Base-by-base conservation (phyloP, 2,329 filamentous ascomycete genomes). In the Trichoderma sp. region DNA sequence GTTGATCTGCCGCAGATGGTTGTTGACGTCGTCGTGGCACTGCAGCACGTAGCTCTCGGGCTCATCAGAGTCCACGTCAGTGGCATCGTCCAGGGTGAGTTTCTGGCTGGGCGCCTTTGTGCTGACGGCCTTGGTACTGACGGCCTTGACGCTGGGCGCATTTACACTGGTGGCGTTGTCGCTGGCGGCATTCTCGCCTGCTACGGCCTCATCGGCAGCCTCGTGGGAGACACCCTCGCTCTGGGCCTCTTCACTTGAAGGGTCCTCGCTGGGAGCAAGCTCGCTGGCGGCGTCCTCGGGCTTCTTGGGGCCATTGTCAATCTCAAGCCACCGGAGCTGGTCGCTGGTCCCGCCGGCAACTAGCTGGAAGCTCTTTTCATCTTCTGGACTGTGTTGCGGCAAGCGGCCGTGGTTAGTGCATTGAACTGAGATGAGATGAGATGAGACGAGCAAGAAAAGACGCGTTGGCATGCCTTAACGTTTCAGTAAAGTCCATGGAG, bases 311-410 rank as follows among this genome's bases (percentile, higher is more conserved):
- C 54, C 39, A 8, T 51, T 59, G 39, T 66, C 64, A 59, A 66
- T 66, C 28, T 66, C 64, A 46, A 66, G 64, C 64, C 64, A 66
- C 58, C 64, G 64, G 30, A 66, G 64, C 64, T 66, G 64, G 39
- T 66, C 64, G 39, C 64, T 59, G 64, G 64, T 59, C 52, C 54
- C 64, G 54, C 64, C 64, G 37, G 30, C 28, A 37, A 66, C 64
- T 55, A 66, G 11, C 54, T 66, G 52, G 39, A 59, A 66, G 30
- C 64, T 66, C 64, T 66, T 58, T 7, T 66, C 64, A 46, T 66
- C 64, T 24, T 26, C 26, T 16, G 34, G 54, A 43, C 64, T 66
- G 30, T 39, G 58, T 18, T 30, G 54, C 4, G 64, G 34, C 18
- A 43, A 43, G 13, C 1, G 21, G 46, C 26, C 54, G n/a, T 59